Evolutionary conservation across 2,329 filamentous ascomycete species (phyloP).

Genomic region (Akanthomyces lecanii): DNA sequence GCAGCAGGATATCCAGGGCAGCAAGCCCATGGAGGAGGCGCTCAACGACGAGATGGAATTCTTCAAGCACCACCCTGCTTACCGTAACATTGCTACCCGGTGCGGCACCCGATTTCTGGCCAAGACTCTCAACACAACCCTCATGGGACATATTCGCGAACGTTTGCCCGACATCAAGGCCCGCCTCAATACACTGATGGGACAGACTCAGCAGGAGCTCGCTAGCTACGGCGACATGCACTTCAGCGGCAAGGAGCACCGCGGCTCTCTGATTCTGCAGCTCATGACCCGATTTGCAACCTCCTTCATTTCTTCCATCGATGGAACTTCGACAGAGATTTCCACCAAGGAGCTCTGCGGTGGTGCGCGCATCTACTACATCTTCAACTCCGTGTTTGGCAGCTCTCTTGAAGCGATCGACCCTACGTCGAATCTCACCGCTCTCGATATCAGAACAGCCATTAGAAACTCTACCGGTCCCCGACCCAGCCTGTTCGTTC

Average conservation of each 20-base stretch:
- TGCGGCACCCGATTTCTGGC: conserved; percentile 94
- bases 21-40: conserved; percentile 91
- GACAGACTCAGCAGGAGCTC: conserved; percentile 97
- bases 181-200: conserved; percentile 95
- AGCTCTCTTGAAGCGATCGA: conserved; percentile 95
- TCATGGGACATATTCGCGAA: conserved; percentile 96
- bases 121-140: conserved; percentile 88
- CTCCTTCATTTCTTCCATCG: conserved; percentile 96
- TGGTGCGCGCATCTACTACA: conserved; percentile 94
- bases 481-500: conserved; percentile 91
- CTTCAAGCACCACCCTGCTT: conserved; percentile 94
- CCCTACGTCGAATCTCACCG: conserved; percentile 89
- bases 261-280: conserved; percentile 90
- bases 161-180: conserved; percentile 97
- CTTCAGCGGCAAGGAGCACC: conserved; percentile 94
- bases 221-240: conserved; percentile 97
- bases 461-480: conserved; percentile 98
- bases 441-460: conserved; percentile 90
- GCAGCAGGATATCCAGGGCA: conserved; percentile 94
- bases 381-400: conserved; percentile 98
- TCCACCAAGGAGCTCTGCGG: conserved; percentile 97
- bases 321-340: conserved; percentile 97
- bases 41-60: conserved; percentile 88
- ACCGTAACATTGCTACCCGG: conserved; percentile 88
- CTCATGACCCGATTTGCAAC: conserved; percentile 98